These are phyloP conservation scores for Phialocephala subalpina DNA, from an alignment of 2,329 filamentous ascomycete genomes.

Conservation along the genomic window DNA sequence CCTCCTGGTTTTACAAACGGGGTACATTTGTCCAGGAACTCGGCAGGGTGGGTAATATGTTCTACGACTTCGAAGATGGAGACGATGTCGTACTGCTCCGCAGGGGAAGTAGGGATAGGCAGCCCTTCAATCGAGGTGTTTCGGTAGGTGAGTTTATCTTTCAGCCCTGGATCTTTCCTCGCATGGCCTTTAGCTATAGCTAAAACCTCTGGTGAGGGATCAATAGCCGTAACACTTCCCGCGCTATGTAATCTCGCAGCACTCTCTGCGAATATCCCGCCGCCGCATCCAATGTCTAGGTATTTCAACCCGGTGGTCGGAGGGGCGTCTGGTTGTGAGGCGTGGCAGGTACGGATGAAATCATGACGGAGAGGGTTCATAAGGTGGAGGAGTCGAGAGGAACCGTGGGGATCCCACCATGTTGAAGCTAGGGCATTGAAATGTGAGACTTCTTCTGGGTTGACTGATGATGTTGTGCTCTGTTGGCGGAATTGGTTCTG, in stretches of 20 bases:
- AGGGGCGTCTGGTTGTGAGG: constrained; percentile 56
- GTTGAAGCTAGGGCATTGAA: constrained; percentile 92
- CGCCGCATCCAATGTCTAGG: constrained; percentile 94
- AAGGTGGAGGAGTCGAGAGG: constrained; percentile 90
- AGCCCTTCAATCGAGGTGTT: constrained; percentile 82
- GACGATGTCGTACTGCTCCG: constrained; percentile 76
- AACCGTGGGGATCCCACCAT: constrained; percentile 97
- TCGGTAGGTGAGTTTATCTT: constrained; percentile 72
- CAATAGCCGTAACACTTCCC: constrained; percentile 74
- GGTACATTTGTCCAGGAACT: constrained; percentile 76
- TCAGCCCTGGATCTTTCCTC: constrained; percentile 73
- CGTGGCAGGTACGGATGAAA: constrained; percentile 81
- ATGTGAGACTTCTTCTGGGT: constrained; percentile 88
- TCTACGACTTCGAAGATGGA: constrained; percentile 95
- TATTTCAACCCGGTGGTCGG: constrained; percentile 63
- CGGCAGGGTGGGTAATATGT: constrained; percentile 80
- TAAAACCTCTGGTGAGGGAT: constrained; percentile 78
- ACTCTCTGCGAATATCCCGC: constrained; percentile 94
- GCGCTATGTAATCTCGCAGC: constrained; percentile 75
- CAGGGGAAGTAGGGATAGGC: constrained; percentile 47
- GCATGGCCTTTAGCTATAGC: constrained; percentile 80
- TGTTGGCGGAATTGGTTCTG: constrained; percentile 40
- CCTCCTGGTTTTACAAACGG: constrained; percentile 87
- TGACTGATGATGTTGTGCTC: constrained; percentile 67
- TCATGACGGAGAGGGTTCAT: constrained; percentile 98